Base-by-base conservation (phyloP, 2,329 filamentous ascomycete species). In the Fusarium chlamydosporum region DNA sequence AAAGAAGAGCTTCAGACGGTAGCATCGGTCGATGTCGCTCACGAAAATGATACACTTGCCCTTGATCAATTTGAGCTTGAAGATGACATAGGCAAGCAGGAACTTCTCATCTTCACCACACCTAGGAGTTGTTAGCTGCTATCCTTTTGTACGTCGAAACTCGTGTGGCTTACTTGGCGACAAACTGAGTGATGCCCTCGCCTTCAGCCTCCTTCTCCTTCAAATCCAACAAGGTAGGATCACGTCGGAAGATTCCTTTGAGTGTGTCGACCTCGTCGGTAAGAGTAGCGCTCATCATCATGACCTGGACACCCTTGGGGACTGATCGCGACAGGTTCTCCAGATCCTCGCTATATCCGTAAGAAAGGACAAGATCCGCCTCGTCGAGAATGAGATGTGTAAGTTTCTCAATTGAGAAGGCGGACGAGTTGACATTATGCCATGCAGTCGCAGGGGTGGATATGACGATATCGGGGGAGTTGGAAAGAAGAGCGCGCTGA, bases 31-130 rank as follows among this genome's bases (percentile, higher is more conserved):
- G 55, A 97, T 91, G 71, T 97, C 93, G 29, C 89, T 91, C 8
- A 97, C 94, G 63, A 87, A 87, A 43, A 87, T 83, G 65, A 87
- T 82, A 61, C 91, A 92, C 79, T 98, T 98, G 68, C 96, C 96
- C 78, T 95, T 97, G 76, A 99, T 91, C 52, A 98, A 83, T 77
- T 96, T 92, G 13, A 98, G 86, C 82, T 97, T 97, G 83, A 97
- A 97, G 76, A 98, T 95, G 62, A 97, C 92, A 75, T 97, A 98
- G 18, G 91, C 89, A 42, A 99, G 82, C 37, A 99, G 82, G 75
- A 98, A 99, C 77, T 99, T 99, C 75, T 98, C 96, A 71, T 98
- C 95, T 80, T 99, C 96, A n/a, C 88, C 93, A 72, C 94, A 97
- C 76, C 88, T 91, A 55, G 2, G 9, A 13, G 12, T 10, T 9